Conservation (phyloP, 2,329 filamentous ascomycete species). For the Pseudogymnoascus sp. region DNA sequence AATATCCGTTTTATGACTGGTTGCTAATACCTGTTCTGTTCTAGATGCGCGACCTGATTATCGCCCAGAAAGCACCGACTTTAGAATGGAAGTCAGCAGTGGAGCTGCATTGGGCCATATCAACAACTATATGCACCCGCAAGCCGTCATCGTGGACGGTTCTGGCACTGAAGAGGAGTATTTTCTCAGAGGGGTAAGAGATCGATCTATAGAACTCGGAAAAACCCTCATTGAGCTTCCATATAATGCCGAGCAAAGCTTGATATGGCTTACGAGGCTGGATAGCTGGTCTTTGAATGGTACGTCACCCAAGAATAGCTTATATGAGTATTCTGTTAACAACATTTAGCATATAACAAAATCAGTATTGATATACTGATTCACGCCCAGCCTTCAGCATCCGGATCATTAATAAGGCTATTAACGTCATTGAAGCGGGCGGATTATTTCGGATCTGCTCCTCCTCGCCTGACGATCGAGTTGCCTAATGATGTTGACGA, state of each 20-base stretch:
- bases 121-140: constrained; percentile 66
- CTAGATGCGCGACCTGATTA: constrained; percentile 72
- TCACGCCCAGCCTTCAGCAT: constrained; percentile 62
- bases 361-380: constrained; percentile 76
- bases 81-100: constrained; percentile 59
- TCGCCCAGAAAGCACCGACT: constrained; percentile 59
- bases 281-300: constrained; percentile 64
- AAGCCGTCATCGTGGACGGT: constrained; percentile 67
- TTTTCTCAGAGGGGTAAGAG: constrained; percentile 55
- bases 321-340: constrained; percentile 19
- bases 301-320: constrained; percentile 31
- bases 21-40: constrained; percentile 17
- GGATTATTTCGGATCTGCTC: constrained; percentile 63
- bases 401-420: constrained; percentile 68
- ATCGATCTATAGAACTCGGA: constrained; percentile 43
- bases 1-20: constrained; percentile 15
- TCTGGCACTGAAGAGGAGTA: constrained; percentile 59
- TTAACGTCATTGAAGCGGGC: constrained; percentile 68
- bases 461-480: constrained; percentile 77
- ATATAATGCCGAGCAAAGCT: constrained; percentile 49
- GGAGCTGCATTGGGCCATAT: constrained; percentile 66
- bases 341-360: constrained; percentile 62
- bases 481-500: constrained; percentile 65
- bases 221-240: constrained; percentile 72
- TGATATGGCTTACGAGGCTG: constrained; percentile 72